phyloP scores from a whole-genome alignment of 106 monocot species.

The Acorus gramineus region DNA sequence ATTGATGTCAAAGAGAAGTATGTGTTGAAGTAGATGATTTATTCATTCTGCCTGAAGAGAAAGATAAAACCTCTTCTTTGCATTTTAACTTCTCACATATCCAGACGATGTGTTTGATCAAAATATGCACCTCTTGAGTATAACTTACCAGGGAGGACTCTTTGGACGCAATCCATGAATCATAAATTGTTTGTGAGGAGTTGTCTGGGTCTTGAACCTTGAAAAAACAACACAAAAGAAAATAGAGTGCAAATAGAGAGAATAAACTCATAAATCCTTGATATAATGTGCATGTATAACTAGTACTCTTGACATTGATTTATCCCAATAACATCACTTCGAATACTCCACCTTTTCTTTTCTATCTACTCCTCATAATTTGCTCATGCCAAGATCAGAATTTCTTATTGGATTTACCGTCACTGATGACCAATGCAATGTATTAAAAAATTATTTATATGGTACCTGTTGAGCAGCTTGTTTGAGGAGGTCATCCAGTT shows the following conservation, averaged over 20 bases:
- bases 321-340: too few species aligned
- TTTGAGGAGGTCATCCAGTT: constrained; percentile 52
- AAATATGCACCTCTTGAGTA: too few species aligned
- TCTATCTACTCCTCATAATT: too few species aligned
- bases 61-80: too few species aligned
- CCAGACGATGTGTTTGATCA: too few species aligned
- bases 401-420: too few species aligned
- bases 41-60: too few species aligned
- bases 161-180: constrained; percentile 47
- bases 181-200: constrained; percentile 47
- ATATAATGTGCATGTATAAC: not conserved
- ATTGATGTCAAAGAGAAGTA: not conserved
- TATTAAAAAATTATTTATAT: not conserved
- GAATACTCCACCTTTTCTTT: too few species aligned
- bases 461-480: constrained; percentile 43
- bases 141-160: constrained; percentile 32
- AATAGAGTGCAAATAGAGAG: not conserved
- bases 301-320: too few species aligned
- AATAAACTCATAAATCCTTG: not conserved
- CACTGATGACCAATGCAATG: not conserved
- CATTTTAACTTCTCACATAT: too few species aligned
- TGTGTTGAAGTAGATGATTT: too few species aligned
- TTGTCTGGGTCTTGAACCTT: constrained; percentile 82
- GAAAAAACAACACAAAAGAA: constrained; percentile 7
- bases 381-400: too few species aligned